Percentiles rank a stretch among this genome's conserved stretches.
phyloP scores from a whole-genome alignment of 768 basidiomycete genomes.

The Leccinum rimulosum region DNA sequence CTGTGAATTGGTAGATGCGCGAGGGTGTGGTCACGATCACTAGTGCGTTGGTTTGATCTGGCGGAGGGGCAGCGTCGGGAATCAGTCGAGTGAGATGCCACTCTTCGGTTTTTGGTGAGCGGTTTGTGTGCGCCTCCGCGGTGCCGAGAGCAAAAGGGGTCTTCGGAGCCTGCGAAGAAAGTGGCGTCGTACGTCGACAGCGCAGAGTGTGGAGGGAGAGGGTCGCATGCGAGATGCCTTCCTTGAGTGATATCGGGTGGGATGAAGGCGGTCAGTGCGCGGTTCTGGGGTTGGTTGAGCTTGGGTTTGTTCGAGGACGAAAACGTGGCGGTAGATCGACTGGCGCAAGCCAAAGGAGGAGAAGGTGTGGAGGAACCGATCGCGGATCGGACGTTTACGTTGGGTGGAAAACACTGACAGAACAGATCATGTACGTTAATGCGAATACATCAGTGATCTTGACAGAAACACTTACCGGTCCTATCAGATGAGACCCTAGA shows the following conservation, averaged over 20 bases:
- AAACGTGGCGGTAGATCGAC: slow-evolving; percentile 70
- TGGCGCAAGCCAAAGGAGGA: slow-evolving; percentile 39
- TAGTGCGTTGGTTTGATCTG: slow-evolving; percentile 59
- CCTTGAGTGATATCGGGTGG: slow-evolving; percentile 52
- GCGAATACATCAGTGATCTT: background rate
- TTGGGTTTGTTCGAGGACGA: slow-evolving; percentile 67
- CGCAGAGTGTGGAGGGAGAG: slow-evolving; percentile 69
- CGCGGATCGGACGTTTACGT: slow-evolving; percentile 31
- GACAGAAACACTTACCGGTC: slow-evolving; percentile 17
- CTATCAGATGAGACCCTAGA: slow-evolving; percentile 13
- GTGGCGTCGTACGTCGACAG: slow-evolving; percentile 60
- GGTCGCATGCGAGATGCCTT: slow-evolving; percentile 76
- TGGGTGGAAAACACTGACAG: slow-evolving; percentile 32
- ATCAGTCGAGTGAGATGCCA: slow-evolving; percentile 54
- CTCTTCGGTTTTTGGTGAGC: no score
- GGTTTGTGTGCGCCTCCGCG: slow-evolving; percentile 38
- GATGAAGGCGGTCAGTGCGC: slow-evolving; percentile 66
- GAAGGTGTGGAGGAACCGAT: slow-evolving; percentile 38
- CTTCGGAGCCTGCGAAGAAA: slow-evolving; percentile 71
- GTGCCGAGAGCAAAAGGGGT: slow-evolving; percentile 36
- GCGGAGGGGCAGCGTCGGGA: slow-evolving; percentile 55
- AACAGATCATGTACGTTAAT: slow-evolving; percentile 65
- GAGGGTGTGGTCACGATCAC: slow-evolving; percentile 83
- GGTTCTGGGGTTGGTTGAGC: slow-evolving; percentile 32
- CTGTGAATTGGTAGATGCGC: slow-evolving; percentile 88